Percentiles rank a stretch among this genome's conserved stretches.
These are phyloP conservation scores for Aspergillus sp. DNA, from an alignment of 2,329 filamentous ascomycete genomes.

Conservation along the genomic window DNA sequence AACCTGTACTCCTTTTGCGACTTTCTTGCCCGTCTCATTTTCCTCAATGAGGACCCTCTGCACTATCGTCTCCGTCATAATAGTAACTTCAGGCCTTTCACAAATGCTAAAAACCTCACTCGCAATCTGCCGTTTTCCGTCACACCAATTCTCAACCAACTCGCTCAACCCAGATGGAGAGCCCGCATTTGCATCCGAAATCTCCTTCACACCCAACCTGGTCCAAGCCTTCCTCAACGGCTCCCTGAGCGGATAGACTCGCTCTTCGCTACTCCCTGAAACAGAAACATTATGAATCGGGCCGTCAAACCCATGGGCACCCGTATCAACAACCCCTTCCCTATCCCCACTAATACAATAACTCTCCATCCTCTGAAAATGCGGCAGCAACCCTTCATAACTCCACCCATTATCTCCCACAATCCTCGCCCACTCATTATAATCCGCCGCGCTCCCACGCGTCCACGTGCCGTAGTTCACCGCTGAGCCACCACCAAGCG, in stretches of 20 bases:
- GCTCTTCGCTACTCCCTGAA: conserved; percentile 22
- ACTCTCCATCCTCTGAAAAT: conserved; percentile 44
- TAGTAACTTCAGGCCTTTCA: neutral
- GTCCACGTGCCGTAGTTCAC: conserved; percentile 47
- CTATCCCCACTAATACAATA: conserved; percentile 21
- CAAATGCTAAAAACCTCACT: conserved; percentile 25
- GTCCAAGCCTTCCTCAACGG: conserved; percentile 39
- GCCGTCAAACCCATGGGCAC: conserved; percentile 28
- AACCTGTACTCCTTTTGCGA: conserved; percentile 26
- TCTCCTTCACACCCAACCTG: conserved; percentile 28
- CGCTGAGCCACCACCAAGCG: conserved; percentile 42
- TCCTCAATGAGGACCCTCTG: neutral
- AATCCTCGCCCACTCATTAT: conserved; percentile 47
- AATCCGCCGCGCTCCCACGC: conserved; percentile 47
- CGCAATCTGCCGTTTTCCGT: conserved; percentile 28
- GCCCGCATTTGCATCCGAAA: conserved; percentile 28
- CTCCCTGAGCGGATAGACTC: conserved; percentile 42
- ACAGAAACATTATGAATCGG: conserved; percentile 22
- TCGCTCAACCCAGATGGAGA: conserved; percentile 29
- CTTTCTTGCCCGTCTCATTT: conserved; percentile 13
- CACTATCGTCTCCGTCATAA: conserved; percentile 26
- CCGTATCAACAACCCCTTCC: conserved; percentile 5
- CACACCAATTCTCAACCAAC: conserved; percentile 29
- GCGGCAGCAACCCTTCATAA: conserved; percentile 49
- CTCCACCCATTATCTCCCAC: conserved; percentile 47